These are phyloP conservation scores for Silybum marianum DNA, from an alignment of 129 eudicot genomes.

Conservation along the genomic window DNA sequence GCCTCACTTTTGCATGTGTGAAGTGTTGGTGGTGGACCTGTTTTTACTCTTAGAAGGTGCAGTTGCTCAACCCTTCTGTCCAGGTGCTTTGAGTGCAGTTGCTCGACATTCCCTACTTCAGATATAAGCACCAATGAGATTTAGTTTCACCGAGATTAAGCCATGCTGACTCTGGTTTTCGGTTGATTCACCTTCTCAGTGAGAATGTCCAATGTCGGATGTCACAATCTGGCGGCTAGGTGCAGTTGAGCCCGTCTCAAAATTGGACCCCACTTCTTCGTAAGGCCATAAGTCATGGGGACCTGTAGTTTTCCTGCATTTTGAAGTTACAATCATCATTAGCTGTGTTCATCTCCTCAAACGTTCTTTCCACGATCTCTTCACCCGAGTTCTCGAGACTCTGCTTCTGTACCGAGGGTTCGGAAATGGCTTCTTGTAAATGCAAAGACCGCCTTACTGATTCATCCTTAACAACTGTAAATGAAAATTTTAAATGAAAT, in stretches of 20 bases:
- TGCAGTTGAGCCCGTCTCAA: background rate
- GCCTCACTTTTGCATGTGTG: slow-evolving; percentile 35
- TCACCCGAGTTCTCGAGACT: background rate
- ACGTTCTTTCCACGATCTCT: background rate
- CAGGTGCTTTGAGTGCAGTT: slow-evolving; percentile 27
- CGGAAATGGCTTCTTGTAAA: background rate
- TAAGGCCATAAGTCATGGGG: background rate
- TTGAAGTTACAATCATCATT: background rate
- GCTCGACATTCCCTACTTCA: slow-evolving; percentile 21
- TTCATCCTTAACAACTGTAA: too few species aligned
- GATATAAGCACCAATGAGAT: too few species aligned
- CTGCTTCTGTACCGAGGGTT: background rate
- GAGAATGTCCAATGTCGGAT: background rate
- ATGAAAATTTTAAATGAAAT: too few species aligned
- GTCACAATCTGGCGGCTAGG: background rate
- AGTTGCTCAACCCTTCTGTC: slow-evolving; percentile 38
- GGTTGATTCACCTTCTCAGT: too few species aligned
- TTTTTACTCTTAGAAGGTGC: slow-evolving; percentile 5
- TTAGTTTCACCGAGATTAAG: background rate
- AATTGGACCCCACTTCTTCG: slow-evolving; percentile 1
- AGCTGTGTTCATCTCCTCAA: background rate
- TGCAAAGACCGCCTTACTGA: too few species aligned
- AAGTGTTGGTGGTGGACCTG: slow-evolving; percentile 39
- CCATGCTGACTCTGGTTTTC: too few species aligned
- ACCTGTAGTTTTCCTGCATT: background rate